Evolutionary conservation across 1,284 basidiomycete species (phyloP), one percentile per base, ranked within the genome.

Genomic region (Fistulina hepatica): DNA sequence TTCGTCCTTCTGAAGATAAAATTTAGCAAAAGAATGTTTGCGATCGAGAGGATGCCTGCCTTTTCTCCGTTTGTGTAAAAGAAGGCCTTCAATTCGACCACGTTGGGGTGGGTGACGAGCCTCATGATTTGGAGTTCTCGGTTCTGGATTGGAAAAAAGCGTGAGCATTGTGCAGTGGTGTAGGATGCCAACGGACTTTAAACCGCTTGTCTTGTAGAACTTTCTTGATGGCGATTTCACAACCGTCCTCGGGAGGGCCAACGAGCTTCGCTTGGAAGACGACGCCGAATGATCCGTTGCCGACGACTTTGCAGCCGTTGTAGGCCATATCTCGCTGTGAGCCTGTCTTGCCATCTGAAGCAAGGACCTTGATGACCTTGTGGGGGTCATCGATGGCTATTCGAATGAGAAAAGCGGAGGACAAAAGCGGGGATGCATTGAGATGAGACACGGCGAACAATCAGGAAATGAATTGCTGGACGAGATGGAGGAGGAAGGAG

Each of bases 41-140:
- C 28, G 33, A 46, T 23, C n/a, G n/a, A 12, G 34, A 48, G 36
- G 30, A 40, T 32, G 51, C 67, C 47, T 50, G 89, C 92, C 88
- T 97, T 97, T 69, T 98, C 95, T 41, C 94, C 94, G 55, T 93
- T 97, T 39, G 94, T 93, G 63, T 99, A 98, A 71, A 98, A 99
- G 67, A 95, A 99, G 3, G 93, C 92, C 53, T 88, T 85, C 48
- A 99, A 78, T 55, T 97, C 94, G 52, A 95, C 91, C 30, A 98
- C 94, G 57, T 98, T 98, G 37, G 95, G 95, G 67, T 98, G 94
- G 48, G 78, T 79, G 37, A 98, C 91, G 38, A 97, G 81, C 54
- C 93, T 78, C 94, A 99, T 99, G 61, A 99, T 98, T 68, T 98
- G 95, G 41, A 99, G 73, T 66, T 99, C 94, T 55, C 94, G 94